A percentile compares a stretch with the other conserved stretches of the same genome.
These are phyloP conservation scores for Penicillium griseofulvum DNA, from an alignment of 2,329 filamentous ascomycete genomes.

Conservation along the genomic window DNA sequence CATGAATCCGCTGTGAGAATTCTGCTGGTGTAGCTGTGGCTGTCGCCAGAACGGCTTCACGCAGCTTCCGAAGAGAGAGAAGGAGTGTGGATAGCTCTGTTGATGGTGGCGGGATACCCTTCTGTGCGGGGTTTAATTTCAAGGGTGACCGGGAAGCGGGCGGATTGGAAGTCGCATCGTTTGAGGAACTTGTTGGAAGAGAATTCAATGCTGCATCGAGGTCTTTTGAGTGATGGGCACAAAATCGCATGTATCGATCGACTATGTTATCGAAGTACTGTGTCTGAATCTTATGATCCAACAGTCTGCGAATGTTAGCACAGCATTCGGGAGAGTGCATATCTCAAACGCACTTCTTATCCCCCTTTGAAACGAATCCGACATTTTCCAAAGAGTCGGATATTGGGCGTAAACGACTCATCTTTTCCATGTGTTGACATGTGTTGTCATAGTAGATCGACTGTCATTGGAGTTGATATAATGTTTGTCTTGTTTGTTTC, in stretches of 20 bases:
- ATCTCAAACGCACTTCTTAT: constrained; percentile 63
- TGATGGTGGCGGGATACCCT: constrained; percentile 45
- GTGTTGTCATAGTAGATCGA: not conserved
- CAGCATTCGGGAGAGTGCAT: constrained; percentile 18
- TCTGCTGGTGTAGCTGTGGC: constrained; percentile 68
- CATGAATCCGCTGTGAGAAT: constrained; percentile 85
- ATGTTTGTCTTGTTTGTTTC: constrained; percentile 20
- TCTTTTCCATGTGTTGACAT: constrained; percentile 16
- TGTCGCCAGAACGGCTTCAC: constrained; percentile 78
- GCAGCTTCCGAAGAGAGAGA: constrained; percentile 82
- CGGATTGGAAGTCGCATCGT: constrained; percentile 41
- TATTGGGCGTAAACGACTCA: constrained; percentile 64
- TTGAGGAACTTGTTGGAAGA: constrained; percentile 47
- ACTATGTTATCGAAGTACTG: constrained; percentile 83
- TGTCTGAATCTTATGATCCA: constrained; percentile 76
- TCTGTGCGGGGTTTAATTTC: constrained; percentile 20
- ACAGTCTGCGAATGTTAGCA: constrained; percentile 53
- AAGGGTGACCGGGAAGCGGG: constrained; percentile 30
- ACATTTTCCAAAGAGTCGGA: constrained; percentile 77
- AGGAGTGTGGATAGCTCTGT: constrained; percentile 72
- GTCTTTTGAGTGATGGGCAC: constrained; percentile 70
- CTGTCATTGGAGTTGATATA: constrained; percentile 6
- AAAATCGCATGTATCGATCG: constrained; percentile 85
- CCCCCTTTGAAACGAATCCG: constrained; percentile 86
- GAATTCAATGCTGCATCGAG: constrained; percentile 73